These are phyloP conservation scores for Xylaria digitata DNA, from an alignment of 2,329 filamentous ascomycete species.

Conservation along the genomic window DNA sequence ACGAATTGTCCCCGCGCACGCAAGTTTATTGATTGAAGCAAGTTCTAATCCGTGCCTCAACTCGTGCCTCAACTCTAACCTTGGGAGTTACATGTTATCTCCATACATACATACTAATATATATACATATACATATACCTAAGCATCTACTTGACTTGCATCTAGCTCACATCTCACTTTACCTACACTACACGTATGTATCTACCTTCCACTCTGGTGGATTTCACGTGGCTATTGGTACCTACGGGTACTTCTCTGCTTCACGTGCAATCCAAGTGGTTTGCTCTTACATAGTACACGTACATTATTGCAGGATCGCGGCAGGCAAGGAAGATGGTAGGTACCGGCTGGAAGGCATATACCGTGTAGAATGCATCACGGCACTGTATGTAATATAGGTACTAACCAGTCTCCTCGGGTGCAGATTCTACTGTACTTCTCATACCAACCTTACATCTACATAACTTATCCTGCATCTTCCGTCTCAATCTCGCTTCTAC, in stretches of 20 bases:
- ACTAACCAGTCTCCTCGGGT: too few relatives aligned
- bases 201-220: not conserved
- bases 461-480: too few relatives aligned
- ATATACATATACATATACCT: too few relatives aligned
- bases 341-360: constrained; percentile 18
- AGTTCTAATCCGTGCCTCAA: not conserved
- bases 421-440: too few relatives aligned
- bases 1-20: constrained; percentile 30
- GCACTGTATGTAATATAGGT: not conserved
- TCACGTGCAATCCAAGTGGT: not conserved
- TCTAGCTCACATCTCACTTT: not conserved
- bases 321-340: constrained; percentile 3
- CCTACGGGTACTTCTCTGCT: not conserved
- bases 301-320: not conserved
- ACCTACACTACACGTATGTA: not conserved
- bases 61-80: too few relatives aligned
- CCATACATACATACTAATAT: too few relatives aligned
- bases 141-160: not conserved
- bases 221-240: constrained; percentile 8
- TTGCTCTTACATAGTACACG: not conserved
- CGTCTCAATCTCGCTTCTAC: too few relatives aligned
- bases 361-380: not conserved
- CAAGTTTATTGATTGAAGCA: constrained; percentile 19
- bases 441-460: too few relatives aligned
- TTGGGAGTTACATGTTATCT: too few relatives aligned